Conservation (phyloP, 139 green algal species). For the Chlorella sp. region DNA sequence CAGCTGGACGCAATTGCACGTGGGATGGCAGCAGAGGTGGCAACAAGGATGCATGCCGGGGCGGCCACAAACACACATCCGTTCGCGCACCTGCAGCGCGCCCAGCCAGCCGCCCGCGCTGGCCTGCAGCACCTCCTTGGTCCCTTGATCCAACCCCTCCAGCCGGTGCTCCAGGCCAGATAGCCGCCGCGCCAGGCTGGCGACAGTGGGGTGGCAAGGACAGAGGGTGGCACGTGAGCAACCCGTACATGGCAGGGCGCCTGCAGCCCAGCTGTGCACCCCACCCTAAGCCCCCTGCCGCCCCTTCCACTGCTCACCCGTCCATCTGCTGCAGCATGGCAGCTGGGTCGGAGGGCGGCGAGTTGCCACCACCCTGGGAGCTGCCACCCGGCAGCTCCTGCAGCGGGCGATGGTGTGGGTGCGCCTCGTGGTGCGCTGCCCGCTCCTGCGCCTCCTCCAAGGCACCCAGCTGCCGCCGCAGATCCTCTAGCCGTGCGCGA, state of each 20-base stretch:
- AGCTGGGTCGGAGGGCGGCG: neutral
- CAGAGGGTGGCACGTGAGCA: neutral
- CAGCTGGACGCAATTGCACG: no score
- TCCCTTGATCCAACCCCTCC: neutral
- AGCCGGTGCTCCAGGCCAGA: neutral
- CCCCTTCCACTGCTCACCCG: neutral
- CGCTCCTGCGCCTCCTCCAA: conserved; percentile 4
- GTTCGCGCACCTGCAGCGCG: neutral
- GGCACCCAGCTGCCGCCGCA: conserved; percentile 4
- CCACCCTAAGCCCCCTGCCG: no score
- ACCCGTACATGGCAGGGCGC: neutral
- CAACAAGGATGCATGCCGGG: no score
- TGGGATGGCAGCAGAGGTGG: no score
- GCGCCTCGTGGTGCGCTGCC: neutral
- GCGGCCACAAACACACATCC: no score
- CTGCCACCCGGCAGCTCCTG: neutral
- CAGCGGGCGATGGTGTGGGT: neutral
- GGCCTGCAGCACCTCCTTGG: conserved; percentile 1
- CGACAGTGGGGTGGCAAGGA: neutral
- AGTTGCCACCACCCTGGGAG: neutral
- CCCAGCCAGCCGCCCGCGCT: neutral
- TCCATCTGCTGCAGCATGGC: conserved; percentile 27
- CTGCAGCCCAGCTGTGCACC: neutral
- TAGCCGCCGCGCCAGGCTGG: conserved; percentile 8
- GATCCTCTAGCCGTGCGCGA: neutral